Percentiles rank a stretch among this genome's conserved stretches.
Evolutionary conservation across 2,329 filamentous ascomycete genomes (phyloP).

Genomic region (Cercospora sesami): DNA sequence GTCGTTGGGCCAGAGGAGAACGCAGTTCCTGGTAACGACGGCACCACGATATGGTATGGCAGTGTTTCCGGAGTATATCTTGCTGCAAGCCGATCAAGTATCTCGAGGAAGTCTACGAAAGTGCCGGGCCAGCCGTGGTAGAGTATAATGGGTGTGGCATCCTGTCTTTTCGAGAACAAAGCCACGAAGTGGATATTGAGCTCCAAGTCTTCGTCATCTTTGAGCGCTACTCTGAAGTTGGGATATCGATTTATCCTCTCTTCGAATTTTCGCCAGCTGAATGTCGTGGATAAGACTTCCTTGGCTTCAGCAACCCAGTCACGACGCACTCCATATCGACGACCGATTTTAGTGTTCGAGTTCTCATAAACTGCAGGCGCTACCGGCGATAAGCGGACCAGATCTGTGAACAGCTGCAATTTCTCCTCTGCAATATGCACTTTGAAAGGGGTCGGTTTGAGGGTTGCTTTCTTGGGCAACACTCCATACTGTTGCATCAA

Average conservation of each 20-base stretch:
- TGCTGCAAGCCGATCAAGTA: constrained; percentile 32
- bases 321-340: constrained; percentile 47
- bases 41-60: constrained; percentile 57
- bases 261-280: constrained; percentile 44
- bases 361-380: constrained; percentile 53
- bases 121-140: constrained; percentile 41
- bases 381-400: constrained; percentile 51
- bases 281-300: constrained; percentile 34
- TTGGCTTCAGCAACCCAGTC: constrained; percentile 48
- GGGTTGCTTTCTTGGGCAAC: constrained; percentile 40
- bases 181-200: constrained; percentile 55
- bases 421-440: constrained; percentile 45
- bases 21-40: constrained; percentile 54
- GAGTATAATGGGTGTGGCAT: constrained; percentile 40
- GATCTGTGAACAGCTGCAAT: constrained; percentile 47
- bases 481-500: not conserved
- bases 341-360: constrained; percentile 10
- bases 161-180: constrained; percentile 52
- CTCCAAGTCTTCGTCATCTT: constrained; percentile 41
- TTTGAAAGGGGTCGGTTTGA: constrained; percentile 45
- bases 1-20: constrained; percentile 44
- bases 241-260: constrained; percentile 52
- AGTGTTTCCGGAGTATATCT: constrained; percentile 51
- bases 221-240: constrained; percentile 50
- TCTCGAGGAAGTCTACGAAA: constrained; percentile 36